phyloP scores from a whole-genome alignment of 257 asterid genomes.

The Fraxinus quadrangulata region DNA sequence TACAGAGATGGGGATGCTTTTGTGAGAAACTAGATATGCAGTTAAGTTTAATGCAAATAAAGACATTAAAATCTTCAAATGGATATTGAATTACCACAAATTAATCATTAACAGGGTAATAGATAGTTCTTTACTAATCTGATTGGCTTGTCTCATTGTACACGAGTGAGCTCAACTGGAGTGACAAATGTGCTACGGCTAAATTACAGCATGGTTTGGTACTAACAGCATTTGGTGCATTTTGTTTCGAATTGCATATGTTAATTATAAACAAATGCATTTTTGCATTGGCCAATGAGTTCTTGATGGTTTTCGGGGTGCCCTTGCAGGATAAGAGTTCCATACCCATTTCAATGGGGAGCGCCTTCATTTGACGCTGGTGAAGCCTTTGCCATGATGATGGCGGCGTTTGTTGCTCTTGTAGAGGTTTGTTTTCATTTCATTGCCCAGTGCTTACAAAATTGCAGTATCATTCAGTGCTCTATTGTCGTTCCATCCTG shows the following conservation, averaged over 20 bases:
- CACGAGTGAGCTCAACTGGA: background rate
- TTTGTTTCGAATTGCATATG: background rate
- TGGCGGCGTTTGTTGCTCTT: conserved; percentile 85
- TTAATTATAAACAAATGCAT: background rate
- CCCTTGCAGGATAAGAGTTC: conserved; percentile 70
- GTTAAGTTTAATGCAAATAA: no score
- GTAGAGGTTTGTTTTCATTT: conserved; percentile 58
- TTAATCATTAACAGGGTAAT: background rate
- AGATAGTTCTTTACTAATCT: background rate
- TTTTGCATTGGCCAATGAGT: background rate
- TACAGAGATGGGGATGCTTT: background rate
- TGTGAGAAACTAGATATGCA: no score
- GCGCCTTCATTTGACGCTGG: conserved; percentile 95
- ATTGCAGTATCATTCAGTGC: background rate
- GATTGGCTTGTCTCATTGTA: background rate
- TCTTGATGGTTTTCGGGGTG: background rate
- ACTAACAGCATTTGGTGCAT: background rate
- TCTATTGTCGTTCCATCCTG: background rate
- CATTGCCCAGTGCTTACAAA: background rate
- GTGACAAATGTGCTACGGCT: background rate
- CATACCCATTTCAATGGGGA: conserved; percentile 97
- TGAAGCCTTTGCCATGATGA: conserved; percentile 92
- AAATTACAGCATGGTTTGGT: background rate
- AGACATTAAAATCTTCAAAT: background rate
- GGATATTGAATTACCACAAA: background rate